Base-by-base conservation (phyloP, 163 green algal genomes). In the Volvox carteri region DNA sequence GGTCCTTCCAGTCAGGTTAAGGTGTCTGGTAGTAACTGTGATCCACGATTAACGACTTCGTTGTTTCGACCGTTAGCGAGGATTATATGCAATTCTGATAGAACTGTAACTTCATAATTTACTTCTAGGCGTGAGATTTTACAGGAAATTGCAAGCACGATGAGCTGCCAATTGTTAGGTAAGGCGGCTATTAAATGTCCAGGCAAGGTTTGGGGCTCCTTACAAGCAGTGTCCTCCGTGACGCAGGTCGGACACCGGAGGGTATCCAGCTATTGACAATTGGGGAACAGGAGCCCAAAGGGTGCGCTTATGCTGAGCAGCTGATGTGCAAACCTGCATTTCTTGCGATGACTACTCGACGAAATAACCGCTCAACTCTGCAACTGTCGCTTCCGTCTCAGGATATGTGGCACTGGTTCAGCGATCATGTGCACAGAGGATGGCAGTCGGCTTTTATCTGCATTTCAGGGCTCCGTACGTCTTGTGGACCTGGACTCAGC, bases 81-180 rank as follows among this genome's bases (percentile, higher is more conserved):
- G 54, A 23, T 30, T 65, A 7, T 30, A 4, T 65, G 54, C 54
- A 11, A 30, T 65, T 23, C 54, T 23, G 54, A 7, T 30, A 65
- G 28, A 65, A 23, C 2, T 65, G 5, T 65, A 30, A 65, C 54
- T 65, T 65, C 28, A 65, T 65, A 65, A 28, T n/a, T 65, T 4
- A 12, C 54, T 65, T 25, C 54, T 65, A 23, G 50, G 16, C 16
- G 25, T 65, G 54, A 65, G 5, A 72, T 2, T 72, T 28, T 72
- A 37, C 8, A n/a, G n/a, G n/a, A n/a, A n/a, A n/a, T n/a, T n/a
- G 30, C 16, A 65, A 11, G 37, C 39, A 78, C 16, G 16, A 85
- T 85, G 77, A 85, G 77, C 39, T 74, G 77, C 25, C 77, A 85
- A 21, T 42, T 85, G 33, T 62, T 85, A 37, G 77, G 77, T 85